Base-by-base conservation (phyloP, 768 basidiomycete species). In the Termitomyces sp. region DNA sequence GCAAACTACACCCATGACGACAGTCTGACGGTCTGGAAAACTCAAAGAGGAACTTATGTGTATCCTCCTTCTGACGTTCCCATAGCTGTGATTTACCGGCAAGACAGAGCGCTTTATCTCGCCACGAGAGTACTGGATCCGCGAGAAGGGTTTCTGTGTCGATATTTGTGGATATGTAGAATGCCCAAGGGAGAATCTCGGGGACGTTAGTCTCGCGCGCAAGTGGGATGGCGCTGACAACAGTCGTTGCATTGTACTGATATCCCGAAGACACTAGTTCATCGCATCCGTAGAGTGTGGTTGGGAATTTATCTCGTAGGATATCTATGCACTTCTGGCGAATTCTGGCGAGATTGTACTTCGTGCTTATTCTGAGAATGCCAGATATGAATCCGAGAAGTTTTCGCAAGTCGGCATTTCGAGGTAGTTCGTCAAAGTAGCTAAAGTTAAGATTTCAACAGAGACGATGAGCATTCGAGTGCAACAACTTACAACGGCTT, bases 161-260 rank as follows among this genome's bases (percentile, higher is more conserved):
- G 35, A 77, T 74, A 45, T 76, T 75, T 0, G 74, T 71, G 46
- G 74, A 76, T 52, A 77, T 73, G 54, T 77, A 77, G 61, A 74
- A 76, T 1, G 76, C 75, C 76, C 76, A 77, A 0, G 76, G 76
- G 2, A 77, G 72, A 25, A 77, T 69, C 48, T 68, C 70, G 8
- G 73, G 75, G 6, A 77, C 68, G 43, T 71, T 73, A 17, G 71
- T 71, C 50, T 71, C 69, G 14, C 73, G 67, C 11, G 76, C 76
- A 23, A 77, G 68, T 3, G 73, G 73, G 27, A 77, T 76, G 8
- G 74, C 68, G 37, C 73, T 70, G 32, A 76, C 73, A 49, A 77
- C 70, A 28, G 72, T 72, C 0, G 68, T 63, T 8, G 74, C 68
- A 0, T 66, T 63, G 50, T 77, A 77, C 47, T 70, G 63, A 27